phyloP scores from a whole-genome alignment of 768 basidiomycete genomes.

The Phylloporus arenicola region DNA sequence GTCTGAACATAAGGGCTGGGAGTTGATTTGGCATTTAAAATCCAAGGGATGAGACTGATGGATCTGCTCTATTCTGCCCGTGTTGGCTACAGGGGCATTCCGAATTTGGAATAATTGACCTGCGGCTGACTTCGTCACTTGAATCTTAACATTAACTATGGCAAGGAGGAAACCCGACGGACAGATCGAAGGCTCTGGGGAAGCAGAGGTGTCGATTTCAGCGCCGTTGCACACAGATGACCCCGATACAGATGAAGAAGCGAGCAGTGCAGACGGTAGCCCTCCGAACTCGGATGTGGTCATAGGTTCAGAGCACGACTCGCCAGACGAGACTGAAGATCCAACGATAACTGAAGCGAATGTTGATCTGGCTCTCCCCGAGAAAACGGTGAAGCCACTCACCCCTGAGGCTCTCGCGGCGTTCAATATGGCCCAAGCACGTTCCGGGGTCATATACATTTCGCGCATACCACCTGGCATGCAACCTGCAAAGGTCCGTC shows the following conservation, averaged over 20 bases:
- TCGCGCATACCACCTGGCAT: slow-evolving; percentile 96
- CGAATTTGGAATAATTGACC: not conserved
- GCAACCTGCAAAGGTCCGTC: slow-evolving; percentile 93
- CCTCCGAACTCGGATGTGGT: slow-evolving; percentile 5
- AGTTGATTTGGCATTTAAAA: too few species aligned
- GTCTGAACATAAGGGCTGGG: too few species aligned
- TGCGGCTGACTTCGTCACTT: not conserved
- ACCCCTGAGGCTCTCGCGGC: slow-evolving; percentile 69
- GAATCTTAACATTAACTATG: not conserved
- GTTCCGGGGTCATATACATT: slow-evolving; percentile 87
- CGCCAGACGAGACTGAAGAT: slow-evolving; percentile 19
- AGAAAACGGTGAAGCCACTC: slow-evolving; percentile 63
- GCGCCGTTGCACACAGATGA: not conserved
- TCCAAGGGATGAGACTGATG: too few species aligned
- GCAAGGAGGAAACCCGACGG: not conserved
- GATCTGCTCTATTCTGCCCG: too few species aligned
- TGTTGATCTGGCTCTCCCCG: slow-evolving; percentile 37
- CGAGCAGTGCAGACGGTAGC: not conserved
- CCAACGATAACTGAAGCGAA: slow-evolving; percentile 55
- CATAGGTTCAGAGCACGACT: slow-evolving; percentile 22
- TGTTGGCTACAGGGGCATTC: not conserved
- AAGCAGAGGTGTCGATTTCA: not conserved
- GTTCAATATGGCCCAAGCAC: slow-evolving; percentile 67
- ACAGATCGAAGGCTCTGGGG: not conserved
- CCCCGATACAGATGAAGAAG: not conserved